These are phyloP conservation scores for Daldinia vernicosa DNA, from an alignment of 495 filamentous ascomycete species.

Conservation along the genomic window DNA sequence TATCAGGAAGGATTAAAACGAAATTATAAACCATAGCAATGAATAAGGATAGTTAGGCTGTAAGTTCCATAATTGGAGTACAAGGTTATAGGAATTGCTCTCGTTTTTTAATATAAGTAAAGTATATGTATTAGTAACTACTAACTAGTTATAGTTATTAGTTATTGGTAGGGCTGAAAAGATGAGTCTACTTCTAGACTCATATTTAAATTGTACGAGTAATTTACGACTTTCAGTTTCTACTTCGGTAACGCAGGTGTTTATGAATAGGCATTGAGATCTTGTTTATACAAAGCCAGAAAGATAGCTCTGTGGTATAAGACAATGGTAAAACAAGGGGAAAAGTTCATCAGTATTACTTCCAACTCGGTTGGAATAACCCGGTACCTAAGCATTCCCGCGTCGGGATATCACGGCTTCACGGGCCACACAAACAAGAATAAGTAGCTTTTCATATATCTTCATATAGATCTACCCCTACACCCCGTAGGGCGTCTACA, in stretches of 20 bases:
- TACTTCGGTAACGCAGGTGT: no score
- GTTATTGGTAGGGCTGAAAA: neutral
- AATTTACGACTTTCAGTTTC: no score
- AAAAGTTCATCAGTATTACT: neutral
- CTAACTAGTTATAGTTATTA: no score
- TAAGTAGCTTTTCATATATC: constrained; percentile 18
- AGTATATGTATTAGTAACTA: neutral
- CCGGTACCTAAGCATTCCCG: neutral
- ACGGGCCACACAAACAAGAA: neutral
- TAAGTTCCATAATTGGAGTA: no score
- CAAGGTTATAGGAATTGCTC: no score
- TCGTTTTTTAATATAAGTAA: neutral
- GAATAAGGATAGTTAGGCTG: no score
- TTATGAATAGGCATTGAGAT: no score
- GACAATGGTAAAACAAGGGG: neutral
- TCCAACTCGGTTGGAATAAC: neutral
- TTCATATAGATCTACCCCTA: constrained; percentile 79
- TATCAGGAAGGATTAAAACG: no score
- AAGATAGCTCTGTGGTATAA: neutral
- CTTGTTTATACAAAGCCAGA: neutral
- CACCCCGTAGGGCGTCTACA: constrained; percentile 77
- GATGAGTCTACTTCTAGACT: no score
- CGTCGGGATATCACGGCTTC: neutral
- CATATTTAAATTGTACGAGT: no score
- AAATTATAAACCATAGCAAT: no score